Percentiles rank a stretch among this genome's conserved stretches.
Evolutionary conservation across 1,284 basidiomycete species (phyloP).

Genomic region (Schizopora paradoxa): DNA sequence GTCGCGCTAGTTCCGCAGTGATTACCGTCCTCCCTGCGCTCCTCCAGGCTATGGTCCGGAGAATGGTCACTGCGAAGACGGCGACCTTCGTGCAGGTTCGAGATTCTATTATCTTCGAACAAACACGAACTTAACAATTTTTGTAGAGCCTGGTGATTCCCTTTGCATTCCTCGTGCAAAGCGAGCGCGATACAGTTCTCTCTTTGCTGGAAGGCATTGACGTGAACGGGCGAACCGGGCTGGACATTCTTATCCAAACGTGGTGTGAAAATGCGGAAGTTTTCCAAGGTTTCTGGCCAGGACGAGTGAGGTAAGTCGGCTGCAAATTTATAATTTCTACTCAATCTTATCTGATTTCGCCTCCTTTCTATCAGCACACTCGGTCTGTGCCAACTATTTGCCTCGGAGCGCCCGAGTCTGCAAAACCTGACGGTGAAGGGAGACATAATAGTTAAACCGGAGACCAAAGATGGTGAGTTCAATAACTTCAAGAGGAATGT

Average conservation of each 20-base stretch:
- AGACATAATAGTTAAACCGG: conserved; percentile 81
- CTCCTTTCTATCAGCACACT: conserved; percentile 46
- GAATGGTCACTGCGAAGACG: conserved; percentile 81
- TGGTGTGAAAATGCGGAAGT: conserved; percentile 95
- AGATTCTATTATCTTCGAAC: conserved; percentile 3
- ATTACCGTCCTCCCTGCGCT: conserved; percentile 82
- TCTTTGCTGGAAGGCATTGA: conserved; percentile 64
- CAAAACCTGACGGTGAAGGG: conserved; percentile 77
- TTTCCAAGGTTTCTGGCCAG: conserved; percentile 92
- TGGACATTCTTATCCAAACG: conserved; percentile 79
- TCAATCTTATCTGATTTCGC: neutral
- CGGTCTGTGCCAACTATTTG: conserved; percentile 76
- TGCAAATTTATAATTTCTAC: neutral
- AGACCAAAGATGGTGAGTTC: conserved; percentile 72
- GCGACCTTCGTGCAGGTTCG: conserved; percentile 82
- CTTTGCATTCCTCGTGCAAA: conserved; percentile 88
- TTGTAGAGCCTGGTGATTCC: conserved; percentile 83
- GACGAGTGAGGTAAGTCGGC: conserved; percentile 53
- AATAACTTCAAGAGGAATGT: neutral
- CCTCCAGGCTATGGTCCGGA: conserved; percentile 73
- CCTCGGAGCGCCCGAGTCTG: conserved; percentile 59
- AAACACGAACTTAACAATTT: neutral
- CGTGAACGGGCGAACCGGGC: conserved; percentile 52
- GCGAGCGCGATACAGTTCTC: conserved; percentile 74
- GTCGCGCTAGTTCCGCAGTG: conserved; percentile 73